phyloP scores from a whole-genome alignment of 176 grass and related monocot species.

The Zea luxurians region DNA sequence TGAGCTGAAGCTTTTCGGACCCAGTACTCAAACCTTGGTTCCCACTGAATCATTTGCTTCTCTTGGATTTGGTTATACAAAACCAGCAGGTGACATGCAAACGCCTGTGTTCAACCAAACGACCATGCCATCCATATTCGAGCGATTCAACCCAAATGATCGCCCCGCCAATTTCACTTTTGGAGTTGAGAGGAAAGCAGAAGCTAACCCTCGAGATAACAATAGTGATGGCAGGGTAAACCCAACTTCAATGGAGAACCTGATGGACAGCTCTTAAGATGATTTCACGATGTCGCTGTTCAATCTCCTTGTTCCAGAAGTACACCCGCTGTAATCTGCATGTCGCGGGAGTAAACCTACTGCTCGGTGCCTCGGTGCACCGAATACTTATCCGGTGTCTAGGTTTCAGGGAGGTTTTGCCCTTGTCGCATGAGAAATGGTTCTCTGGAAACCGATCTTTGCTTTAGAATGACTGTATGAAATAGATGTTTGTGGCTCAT shows the following conservation, averaged over 20 bases:
- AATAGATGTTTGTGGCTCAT: constrained; percentile 8
- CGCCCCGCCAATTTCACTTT: constrained; percentile 55
- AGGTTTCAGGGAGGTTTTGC: constrained; percentile 20
- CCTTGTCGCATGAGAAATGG: constrained; percentile 14
- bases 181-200: constrained; percentile 43
- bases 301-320: background rate
- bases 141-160: constrained; percentile 40
- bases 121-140: constrained; percentile 55
- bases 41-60: constrained; percentile 63
- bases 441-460: constrained; percentile 28
- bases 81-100: constrained; percentile 49
- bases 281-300: background rate
- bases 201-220: background rate
- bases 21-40: constrained; percentile 33
- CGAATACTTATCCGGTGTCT: background rate
- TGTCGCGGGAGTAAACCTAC: constrained; percentile 15
- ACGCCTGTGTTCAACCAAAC: constrained; percentile 53
- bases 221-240: background rate
- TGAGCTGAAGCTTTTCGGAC: constrained; percentile 64
- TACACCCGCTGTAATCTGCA: constrained; percentile 2
- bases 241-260: constrained; percentile 38
- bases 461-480: constrained; percentile 5
- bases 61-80: constrained; percentile 60
- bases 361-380: background rate
- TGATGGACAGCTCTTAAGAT: constrained; percentile 71